Base-by-base conservation (phyloP, 306 rosid species). In the Ormosia semicastrata region DNA sequence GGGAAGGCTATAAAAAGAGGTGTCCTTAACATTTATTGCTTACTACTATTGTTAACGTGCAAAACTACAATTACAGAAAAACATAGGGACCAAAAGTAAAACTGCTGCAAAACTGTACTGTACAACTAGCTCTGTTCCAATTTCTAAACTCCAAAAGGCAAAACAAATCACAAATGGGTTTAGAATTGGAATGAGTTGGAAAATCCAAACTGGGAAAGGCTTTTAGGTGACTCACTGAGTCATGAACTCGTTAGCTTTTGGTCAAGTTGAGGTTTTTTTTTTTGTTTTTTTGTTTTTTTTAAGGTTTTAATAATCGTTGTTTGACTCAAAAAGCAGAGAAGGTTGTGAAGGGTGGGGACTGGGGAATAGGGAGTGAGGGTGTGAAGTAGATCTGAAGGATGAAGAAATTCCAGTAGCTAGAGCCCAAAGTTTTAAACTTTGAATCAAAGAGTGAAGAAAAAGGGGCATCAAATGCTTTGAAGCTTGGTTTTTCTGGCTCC, bases 291-390 rank as follows among this genome's bases (percentile, higher is more conserved):
- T 37, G 49, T 18, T 49, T 69, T 60, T 62, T 73, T 54, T 41
- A 67, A 80, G 81, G 71, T 82, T 77, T 70, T 52, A 69, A 80
- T 80, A 84, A 83, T 77, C 73, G 74, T 68, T 76, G 90, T 84
- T 92, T 88, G 92, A 86, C 89, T 89, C 81, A 73, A 80, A 84
- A 87, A 84, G 80, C 87, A 83, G 88, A 77, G 87, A 82, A 65
- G 82, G 63, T 76, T 43, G 75, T 30, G 75, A 37, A 56, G 87
- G 57, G 74, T 50, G 63, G 85, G 43, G 59, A 66, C 62, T 64
- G 63, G 81, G 17, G 70, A 60, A 63, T 40, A 46, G 59, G 66
- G 73, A 39, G 59, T 24, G n/a, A 14, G 70, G 44, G 79, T 72
- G 70, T 49, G 73, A 86, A 63, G 71, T 79, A 85, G 93, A 92